Base-by-base conservation (phyloP, 495 filamentous ascomycete genomes). In the Aspergillus nanangensis region DNA sequence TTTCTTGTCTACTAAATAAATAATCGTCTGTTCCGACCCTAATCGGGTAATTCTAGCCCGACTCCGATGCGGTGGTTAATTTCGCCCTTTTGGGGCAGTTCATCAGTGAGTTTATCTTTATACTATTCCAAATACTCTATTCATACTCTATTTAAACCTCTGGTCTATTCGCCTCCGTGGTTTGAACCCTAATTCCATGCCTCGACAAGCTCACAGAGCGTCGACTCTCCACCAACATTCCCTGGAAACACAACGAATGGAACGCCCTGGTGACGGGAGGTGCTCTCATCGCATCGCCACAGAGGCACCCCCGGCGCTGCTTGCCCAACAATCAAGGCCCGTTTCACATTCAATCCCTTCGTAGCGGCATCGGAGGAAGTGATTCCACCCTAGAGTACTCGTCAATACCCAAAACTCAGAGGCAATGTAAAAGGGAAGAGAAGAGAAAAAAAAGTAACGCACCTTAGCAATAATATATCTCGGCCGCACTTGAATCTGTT, bases 221-320 rank as follows among this genome's bases (percentile, higher is more conserved):
- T 74, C 43, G 60, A 54, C 42, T 77, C 74, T 7, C 64, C 65
- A 19, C 76, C 77, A 10, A 79, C 76, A 61, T 80, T 80, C 9
- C 75, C 77, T n/a, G 77, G 77, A 41, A 80, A 80, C 0, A 79
- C 75, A 10, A 78, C 71, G 56, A 67, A 78, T 11, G 74, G 73
- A 17, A 78, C 63, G 19, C 68, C 69, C 0, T 60, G 60, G 56
- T 71, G 67, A 40, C 69, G 61, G 32, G 67, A 71, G 0, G 65
- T 71, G 32, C 52, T 46, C 58, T 79, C 75, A 47, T 77, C 66
- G 32, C 76, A 79, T 29, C 70, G 61, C 77, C 76, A 80, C 3
- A 80, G 53, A 1, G 77, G 77, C 18, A 80, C 74, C 15, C 76
- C 77, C 1, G 77, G 66, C 7, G 73, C 71, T 1, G 76, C 76